A percentile compares a stretch with the other conserved stretches of the same genome.
These are phyloP conservation scores for Eucalyptus cloeziana DNA, from an alignment of 345 rosid species.

Conservation along the genomic window DNA sequence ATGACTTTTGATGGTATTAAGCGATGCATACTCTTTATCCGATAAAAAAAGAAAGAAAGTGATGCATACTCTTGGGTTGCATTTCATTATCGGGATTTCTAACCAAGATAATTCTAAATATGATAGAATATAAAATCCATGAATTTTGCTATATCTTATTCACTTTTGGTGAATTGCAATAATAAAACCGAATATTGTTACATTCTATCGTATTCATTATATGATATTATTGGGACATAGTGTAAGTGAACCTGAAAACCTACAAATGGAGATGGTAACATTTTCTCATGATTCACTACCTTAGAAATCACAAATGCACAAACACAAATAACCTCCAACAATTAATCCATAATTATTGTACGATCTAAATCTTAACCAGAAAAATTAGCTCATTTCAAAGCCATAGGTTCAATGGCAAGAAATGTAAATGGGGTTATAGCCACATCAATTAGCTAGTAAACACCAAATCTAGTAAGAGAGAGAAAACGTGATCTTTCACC, in stretches of 20 bases:
- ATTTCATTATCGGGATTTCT: background rate
- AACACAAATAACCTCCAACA: background rate
- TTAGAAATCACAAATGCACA: background rate
- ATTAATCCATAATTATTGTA: no score
- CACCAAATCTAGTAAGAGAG: background rate
- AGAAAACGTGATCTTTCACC: background rate
- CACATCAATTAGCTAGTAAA: background rate
- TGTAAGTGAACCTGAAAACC: background rate
- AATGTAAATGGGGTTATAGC: background rate
- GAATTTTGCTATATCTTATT: background rate
- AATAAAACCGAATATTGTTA: background rate
- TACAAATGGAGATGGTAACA: background rate
- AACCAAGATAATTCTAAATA: background rate
- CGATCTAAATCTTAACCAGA: background rate
- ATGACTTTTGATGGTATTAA: background rate
- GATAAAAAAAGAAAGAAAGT: no score
- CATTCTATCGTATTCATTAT: rapidly evolving
- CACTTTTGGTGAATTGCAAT: background rate
- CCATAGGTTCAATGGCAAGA: background rate
- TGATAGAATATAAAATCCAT: background rate
- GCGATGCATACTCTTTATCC: background rate
- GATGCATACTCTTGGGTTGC: no score
- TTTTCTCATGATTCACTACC: background rate
- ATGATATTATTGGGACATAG: background rate
- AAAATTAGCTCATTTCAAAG: background rate